These are phyloP conservation scores for Sphenostylis stenocarpa DNA, from an alignment of 306 rosid species.

Conservation along the genomic window DNA sequence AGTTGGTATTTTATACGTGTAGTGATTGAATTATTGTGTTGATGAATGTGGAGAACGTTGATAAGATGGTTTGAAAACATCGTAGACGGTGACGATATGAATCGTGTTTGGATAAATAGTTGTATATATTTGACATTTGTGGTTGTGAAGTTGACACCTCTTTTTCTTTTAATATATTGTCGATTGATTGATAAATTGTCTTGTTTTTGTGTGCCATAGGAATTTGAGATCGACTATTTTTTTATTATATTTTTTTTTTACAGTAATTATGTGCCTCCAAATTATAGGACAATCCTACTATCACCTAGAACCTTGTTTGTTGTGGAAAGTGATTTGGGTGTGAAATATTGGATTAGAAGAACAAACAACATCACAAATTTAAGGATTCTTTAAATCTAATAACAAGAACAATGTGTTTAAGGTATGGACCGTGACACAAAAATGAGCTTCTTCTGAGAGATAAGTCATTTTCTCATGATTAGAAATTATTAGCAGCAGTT, in stretches of 20 bases:
- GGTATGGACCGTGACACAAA: too few species aligned
- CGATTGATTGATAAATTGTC: not conserved
- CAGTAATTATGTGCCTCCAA: too few species aligned
- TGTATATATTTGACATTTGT: conserved; percentile 28
- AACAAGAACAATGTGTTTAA: too few species aligned
- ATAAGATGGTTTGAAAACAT: not conserved
- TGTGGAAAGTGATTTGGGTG: not conserved
- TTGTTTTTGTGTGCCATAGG: not conserved
- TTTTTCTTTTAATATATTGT: not conserved
- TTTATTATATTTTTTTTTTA: too few species aligned
- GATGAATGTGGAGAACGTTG: not conserved
- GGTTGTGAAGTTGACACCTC: not conserved
- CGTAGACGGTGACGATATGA: not conserved
- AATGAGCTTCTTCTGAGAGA: too few species aligned
- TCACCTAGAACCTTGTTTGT: not conserved
- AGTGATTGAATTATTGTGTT: not conserved
- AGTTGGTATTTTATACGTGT: not conserved
- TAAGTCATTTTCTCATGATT: too few species aligned
- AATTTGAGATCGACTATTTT: too few species aligned
- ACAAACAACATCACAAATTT: not conserved
- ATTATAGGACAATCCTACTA: not conserved
- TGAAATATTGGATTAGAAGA: not conserved
- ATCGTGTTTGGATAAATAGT: not conserved
- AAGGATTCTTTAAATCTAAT: too few species aligned
- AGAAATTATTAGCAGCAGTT: not conserved